Percentiles rank a stretch among this genome's conserved stretches.
Evolutionary conservation across 108 stramenopile species (phyloP).

Genomic region (Parmales sp.): DNA sequence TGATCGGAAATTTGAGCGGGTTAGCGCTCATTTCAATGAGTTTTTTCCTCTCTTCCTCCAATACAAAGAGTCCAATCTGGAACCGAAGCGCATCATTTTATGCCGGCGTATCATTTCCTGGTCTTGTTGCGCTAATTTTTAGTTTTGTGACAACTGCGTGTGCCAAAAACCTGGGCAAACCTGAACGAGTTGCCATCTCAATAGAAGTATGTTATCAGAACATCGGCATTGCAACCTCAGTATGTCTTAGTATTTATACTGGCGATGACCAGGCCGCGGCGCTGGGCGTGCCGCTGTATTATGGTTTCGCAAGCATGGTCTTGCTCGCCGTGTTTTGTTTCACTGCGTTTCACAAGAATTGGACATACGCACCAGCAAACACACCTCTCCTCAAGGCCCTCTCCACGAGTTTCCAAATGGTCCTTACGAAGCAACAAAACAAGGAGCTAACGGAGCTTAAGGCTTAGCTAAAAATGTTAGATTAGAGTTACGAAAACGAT

Average conservation of each 20-base stretch:
- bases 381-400: too few relatives aligned
- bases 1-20: conserved; percentile 56
- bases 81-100: conserved; percentile 64
- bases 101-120: conserved; percentile 51
- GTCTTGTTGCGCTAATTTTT: conserved; percentile 45
- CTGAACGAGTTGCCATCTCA: conserved; percentile 66
- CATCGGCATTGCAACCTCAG: conserved; percentile 68
- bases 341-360: conserved; percentile 53
- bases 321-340: conserved; percentile 60
- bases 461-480: too few relatives aligned
- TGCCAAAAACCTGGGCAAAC: conserved; percentile 39
- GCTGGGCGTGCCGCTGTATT: conserved; percentile 64
- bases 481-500: too few relatives aligned
- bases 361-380: conserved; percentile 70
- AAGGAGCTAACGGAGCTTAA: too few relatives aligned
- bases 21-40: conserved; percentile 56
- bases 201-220: conserved; percentile 81
- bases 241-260: conserved; percentile 66
- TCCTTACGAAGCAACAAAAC: too few relatives aligned
- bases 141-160: conserved; percentile 43
- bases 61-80: conserved; percentile 39
- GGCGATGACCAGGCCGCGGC: conserved; percentile 47
- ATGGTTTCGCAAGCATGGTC: conserved; percentile 55
- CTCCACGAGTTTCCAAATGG: too few relatives aligned
- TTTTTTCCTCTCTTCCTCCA: conserved; percentile 31